phyloP scores from a whole-genome alignment of 306 rosid genomes.

The Corylus americana region DNA sequence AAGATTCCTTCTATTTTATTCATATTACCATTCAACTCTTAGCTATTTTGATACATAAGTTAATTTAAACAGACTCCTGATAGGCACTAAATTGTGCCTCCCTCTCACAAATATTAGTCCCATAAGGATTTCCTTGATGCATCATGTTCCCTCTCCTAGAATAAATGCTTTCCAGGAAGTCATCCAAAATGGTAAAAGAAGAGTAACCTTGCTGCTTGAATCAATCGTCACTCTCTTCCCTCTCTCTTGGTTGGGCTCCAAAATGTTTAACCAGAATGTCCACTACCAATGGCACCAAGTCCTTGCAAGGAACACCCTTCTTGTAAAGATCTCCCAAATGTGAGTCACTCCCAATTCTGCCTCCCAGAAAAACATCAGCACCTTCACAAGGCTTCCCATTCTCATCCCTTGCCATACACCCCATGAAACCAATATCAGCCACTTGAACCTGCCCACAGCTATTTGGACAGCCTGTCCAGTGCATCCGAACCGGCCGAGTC shows the following conservation, averaged over 20 bases:
- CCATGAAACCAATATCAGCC: constrained; percentile 98
- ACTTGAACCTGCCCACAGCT: constrained; percentile 94
- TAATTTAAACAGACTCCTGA: not conserved
- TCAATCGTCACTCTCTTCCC: not conserved
- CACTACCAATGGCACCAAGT: constrained; percentile 77
- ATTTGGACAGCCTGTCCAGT: constrained; percentile 97
- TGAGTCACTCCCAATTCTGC: constrained; percentile 92
- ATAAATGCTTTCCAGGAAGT: not conserved
- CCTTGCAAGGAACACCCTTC: constrained; percentile 89
- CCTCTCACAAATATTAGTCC: not conserved
- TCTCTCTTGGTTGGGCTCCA: constrained; percentile 61
- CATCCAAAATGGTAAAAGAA: not conserved
- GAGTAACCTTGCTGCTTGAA: not conserved
- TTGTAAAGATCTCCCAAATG: constrained; percentile 78
- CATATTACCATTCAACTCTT: not conserved
- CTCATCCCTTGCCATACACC: constrained; percentile 92
- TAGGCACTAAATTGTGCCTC: not conserved
- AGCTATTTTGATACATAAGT: not conserved
- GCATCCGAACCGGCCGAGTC: constrained; percentile 79
- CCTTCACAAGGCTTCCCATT: constrained; percentile 82
- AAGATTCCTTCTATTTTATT: not conserved
- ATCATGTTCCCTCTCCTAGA: not conserved
- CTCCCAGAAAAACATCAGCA: constrained; percentile 81
- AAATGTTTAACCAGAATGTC: constrained; percentile 70
- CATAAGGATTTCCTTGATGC: not conserved